Evolutionary conservation across 352 stramenopile genomes (phyloP), one percentile per base, ranked within the genome.

Genomic region (Paralagenidium karlingii): DNA sequence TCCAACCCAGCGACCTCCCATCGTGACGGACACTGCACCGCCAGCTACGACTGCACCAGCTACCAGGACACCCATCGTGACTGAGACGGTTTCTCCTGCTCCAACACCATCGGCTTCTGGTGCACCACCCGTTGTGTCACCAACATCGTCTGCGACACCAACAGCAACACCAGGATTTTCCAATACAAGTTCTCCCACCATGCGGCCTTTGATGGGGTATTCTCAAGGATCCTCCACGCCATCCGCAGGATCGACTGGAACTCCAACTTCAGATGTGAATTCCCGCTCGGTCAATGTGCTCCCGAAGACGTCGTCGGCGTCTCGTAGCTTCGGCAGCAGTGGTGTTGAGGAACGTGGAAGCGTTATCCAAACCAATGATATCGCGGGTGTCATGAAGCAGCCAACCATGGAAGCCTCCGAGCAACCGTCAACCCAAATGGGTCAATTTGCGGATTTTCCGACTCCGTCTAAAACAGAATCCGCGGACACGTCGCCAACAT

Each of bases 241-340:
- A 16, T 51, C 39, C 11, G 20, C 40, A 16, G 52, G 18, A 29
- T 21, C 36, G 12, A 52, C 30, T 32, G 33, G 44, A n/a, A 58
- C 40, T 16, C 46, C 47, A 26, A 39, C 45, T 32, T 43, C 50
- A n/a, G 32, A 51, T 22, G 56, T 46, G 39, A 30, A n/a, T n/a
- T n/a, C n/a, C n/a, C n/a, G n/a, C n/a, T n/a, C n/a, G n/a, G n/a
- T n/a, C n/a, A n/a, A n/a, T n/a, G n/a, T n/a, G n/a, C n/a, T n/a
- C n/a, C n/a, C 40, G 12, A 45, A 45, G 24, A 46, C 50, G 43
- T 28, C 36, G 12, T 53, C 45, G 19, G 20, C 30, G 16, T 37
- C 34, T 15, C 8, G 6, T 18, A 13, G 20, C 5, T 15, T 3
- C 5, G 29, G n/a, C 16, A n/a, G n/a, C 11, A 8, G 10, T 8